Evolutionary conservation across 257 asterid species (phyloP), one percentile per base, ranked within the genome.

Genomic region (Haberlea rhodopensis): DNA sequence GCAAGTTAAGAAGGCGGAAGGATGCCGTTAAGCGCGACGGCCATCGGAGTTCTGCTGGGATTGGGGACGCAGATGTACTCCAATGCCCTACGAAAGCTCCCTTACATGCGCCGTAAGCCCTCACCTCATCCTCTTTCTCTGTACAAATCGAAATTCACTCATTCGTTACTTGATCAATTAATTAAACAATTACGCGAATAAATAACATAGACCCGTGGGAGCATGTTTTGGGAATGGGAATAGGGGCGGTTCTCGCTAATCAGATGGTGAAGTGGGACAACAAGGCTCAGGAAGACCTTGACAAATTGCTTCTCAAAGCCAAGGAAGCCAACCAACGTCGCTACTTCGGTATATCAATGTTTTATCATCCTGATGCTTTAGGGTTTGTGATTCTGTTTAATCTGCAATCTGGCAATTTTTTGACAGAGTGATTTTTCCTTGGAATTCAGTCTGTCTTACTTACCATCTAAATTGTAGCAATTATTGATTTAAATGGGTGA

Each of bases 51-150:
- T 68, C 77, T 86, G 3, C 67, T 94, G 81, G 99, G 99, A 51
- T 49, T 90, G 73, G 81, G 92, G 51, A 90, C 97, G 65, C 97
- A 94, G 84, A 77, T 94, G 97, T 90, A 90, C 84, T 94, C 99
- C 32, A 94, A 94, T 65, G 97, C 97, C 72, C 96, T 94, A 45
- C 90, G 99, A 52, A 94, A 94, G 78, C 99, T 94, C 53, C 99
- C 99, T 45, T 84, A 87, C 82, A 90, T 90, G 99, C 97, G 97
- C 86, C 99, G 99, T 94, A 71, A 71, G 74, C 55, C 1, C 19
- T n/a, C n/a, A n/a, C 34, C 26, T 49, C 52, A 27, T 60, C 20
- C 19, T 15, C 28, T 18, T 61, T 6, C 48, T 62, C 34, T 52
- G 4, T 34, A 52, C 11, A 37, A 40, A 15, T 46, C 1, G 27